Percentiles rank a stretch among this genome's conserved stretches.
phyloP scores from a whole-genome alignment of 306 rosid species.

The Astragalus membranaceus region DNA sequence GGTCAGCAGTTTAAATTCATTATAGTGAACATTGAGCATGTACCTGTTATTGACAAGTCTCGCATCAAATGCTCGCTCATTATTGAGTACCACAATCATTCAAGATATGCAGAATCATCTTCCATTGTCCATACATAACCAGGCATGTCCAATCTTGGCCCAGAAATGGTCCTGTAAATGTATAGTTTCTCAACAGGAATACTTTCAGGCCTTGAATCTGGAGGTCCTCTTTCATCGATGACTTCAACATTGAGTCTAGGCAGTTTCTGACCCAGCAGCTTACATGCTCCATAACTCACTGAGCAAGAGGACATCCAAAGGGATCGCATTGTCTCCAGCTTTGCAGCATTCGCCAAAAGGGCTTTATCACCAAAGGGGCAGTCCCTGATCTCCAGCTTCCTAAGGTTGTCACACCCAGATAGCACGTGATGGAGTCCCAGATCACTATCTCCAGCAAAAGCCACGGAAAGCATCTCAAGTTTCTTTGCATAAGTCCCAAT shows the following conservation, averaged over 20 bases:
- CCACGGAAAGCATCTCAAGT: conserved; percentile 95
- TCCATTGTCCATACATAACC: conserved; percentile 76
- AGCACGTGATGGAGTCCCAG: conserved; percentile 84
- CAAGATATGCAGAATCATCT: conserved; percentile 56
- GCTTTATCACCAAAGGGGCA: conserved; percentile 99
- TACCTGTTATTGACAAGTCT: conserved; percentile 40
- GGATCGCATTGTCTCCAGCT: conserved; percentile 99
- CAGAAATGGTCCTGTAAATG: conserved; percentile 69
- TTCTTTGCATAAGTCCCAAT: conserved; percentile 71
- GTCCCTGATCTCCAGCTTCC: conserved; percentile 97
- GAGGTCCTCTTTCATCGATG: conserved; percentile 91
- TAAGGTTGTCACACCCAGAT: conserved; percentile 91
- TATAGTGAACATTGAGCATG: conserved; percentile 25
- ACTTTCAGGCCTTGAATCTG: conserved; percentile 61
- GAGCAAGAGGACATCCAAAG: conserved; percentile 99
- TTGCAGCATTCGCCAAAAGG: conserved; percentile 96
- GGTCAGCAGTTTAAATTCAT: conserved; percentile 21
- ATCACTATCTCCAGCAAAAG: conserved; percentile 96
- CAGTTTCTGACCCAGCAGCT: conserved; percentile 80
- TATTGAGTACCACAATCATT: conserved; percentile 9
- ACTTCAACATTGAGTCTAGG: conserved; percentile 91
- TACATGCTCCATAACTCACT: conserved; percentile 94
- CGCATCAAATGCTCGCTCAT: conserved; percentile 4
- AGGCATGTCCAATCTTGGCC: conserved; percentile 85
- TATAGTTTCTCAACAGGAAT: conserved; percentile 89